Conservation (phyloP, 169 alveolate genomes). For the Eimeria sp. region DNA sequence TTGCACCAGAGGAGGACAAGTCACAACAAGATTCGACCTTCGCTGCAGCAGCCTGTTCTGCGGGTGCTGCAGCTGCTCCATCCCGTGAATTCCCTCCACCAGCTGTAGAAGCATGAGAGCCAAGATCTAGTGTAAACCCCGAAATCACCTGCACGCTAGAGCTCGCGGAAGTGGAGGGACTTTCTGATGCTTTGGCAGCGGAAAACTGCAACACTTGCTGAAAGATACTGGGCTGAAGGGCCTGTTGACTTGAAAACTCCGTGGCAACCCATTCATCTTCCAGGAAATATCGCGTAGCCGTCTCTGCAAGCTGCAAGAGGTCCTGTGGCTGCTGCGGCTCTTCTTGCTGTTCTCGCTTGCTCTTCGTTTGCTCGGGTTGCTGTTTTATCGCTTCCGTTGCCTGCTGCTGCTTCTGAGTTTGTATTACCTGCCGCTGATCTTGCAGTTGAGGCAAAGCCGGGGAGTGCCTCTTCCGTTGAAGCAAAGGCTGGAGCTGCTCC, state of each 20-base stretch:
- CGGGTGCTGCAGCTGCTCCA: background rate
- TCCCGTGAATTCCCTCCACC: background rate
- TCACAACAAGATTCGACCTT: background rate
- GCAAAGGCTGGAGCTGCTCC: slow-evolving; percentile 66
- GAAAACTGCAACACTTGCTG: background rate
- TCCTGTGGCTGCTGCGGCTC: too few relatives aligned
- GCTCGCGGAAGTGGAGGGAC: background rate
- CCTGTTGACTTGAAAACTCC: background rate
- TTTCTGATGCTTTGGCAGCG: background rate
- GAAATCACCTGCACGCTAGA: background rate
- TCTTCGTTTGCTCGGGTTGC: background rate
- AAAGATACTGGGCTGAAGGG: background rate
- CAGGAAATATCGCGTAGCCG: slow-evolving; percentile 1
- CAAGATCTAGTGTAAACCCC: background rate
- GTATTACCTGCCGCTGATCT: background rate
- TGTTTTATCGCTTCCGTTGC: background rate
- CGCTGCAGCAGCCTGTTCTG: background rate
- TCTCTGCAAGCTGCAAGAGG: too few relatives aligned
- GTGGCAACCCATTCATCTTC: slow-evolving; percentile 50
- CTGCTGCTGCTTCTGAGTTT: background rate
- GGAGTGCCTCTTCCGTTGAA: slow-evolving; percentile 5
- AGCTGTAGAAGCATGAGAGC: background rate
- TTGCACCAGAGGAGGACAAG: background rate
- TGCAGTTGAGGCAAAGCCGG: background rate
- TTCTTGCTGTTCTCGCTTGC: background rate